Evolutionary conservation across 768 basidiomycete species (phyloP).

Genomic region (Fistulinella prunicolor): DNA sequence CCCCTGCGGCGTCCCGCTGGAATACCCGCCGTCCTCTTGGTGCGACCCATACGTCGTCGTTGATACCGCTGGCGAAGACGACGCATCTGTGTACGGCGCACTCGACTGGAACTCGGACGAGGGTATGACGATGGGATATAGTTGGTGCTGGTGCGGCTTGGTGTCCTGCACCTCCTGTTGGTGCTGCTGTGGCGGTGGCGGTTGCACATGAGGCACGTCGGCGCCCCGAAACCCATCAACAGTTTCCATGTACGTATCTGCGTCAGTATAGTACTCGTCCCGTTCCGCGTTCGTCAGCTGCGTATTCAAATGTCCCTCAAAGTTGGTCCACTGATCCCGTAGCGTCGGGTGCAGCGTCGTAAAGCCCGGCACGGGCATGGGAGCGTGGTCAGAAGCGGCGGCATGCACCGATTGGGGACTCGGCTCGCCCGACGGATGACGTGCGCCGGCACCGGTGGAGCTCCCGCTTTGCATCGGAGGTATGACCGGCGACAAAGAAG

Average conservation of each 20-base stretch:
- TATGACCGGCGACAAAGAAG: slow-evolving; percentile 25
- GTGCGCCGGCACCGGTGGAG: background rate
- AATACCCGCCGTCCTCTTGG: slow-evolving; percentile 3
- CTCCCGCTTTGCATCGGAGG: slow-evolving; percentile 16
- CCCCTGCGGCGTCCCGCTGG: slow-evolving; percentile 8
- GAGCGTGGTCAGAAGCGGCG: background rate
- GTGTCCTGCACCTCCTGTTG: no score
- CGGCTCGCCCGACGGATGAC: slow-evolving; percentile 21
- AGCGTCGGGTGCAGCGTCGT: slow-evolving; percentile 54
- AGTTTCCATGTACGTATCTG: slow-evolving; percentile 15
- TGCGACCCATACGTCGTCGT: slow-evolving; percentile 7
- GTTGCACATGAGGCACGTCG: background rate
- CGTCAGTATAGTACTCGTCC: slow-evolving; percentile 25
- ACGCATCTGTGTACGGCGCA: background rate
- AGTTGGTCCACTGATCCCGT: slow-evolving; percentile 52
- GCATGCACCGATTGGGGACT: slow-evolving; percentile 28
- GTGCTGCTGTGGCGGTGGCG: background rate
- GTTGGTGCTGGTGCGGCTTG: slow-evolving; percentile 22
- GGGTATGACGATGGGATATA: slow-evolving; percentile 24
- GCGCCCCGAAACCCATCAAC: slow-evolving; percentile 4
- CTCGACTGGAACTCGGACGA: slow-evolving; percentile 14
- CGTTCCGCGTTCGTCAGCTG: slow-evolving; percentile 42
- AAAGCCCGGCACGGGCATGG: slow-evolving; percentile 25
- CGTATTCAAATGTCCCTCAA: slow-evolving; percentile 51
- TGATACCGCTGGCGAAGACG: slow-evolving; percentile 1